Conservation (phyloP, 208 protist species). For the Herpetomonas tarakana region DNA sequence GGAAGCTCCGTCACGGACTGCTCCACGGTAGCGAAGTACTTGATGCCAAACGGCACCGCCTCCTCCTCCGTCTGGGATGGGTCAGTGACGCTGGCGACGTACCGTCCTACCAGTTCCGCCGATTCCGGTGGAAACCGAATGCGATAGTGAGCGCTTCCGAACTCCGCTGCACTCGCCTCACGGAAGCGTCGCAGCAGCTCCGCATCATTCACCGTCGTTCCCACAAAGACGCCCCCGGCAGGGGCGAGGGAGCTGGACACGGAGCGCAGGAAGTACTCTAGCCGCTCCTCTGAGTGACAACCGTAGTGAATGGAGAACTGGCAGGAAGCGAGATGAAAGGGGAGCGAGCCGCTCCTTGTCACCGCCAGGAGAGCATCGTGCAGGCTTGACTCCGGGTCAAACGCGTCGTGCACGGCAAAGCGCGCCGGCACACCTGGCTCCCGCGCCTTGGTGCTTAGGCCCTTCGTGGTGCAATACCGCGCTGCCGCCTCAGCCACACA, state of each 20-base stretch:
- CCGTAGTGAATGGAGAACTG: constrained; percentile 88
- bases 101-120: constrained; percentile 8
- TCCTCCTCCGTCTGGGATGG: background rate
- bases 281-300: constrained; percentile 31
- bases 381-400: constrained; percentile 34
- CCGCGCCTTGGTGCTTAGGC: constrained; percentile 54
- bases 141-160: constrained; percentile 47
- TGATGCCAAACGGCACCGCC: constrained; percentile 35
- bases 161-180: constrained; percentile 26
- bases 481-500: constrained; percentile 69
- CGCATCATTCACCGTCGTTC: constrained; percentile 66
- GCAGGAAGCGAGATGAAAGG: constrained; percentile 62
- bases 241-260: constrained; percentile 34
- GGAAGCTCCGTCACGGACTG: constrained; percentile 52
- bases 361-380: constrained; percentile 16
- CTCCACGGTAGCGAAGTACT: constrained; percentile 66
- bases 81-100: constrained; percentile 6
- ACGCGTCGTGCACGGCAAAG: constrained; percentile 69
- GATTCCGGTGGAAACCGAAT: constrained; percentile 41
- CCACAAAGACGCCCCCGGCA: constrained; percentile 62
- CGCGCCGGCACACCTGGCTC: constrained; percentile 43
- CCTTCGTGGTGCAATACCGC: constrained; percentile 60
- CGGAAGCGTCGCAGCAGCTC: constrained; percentile 32
- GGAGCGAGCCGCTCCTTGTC: constrained; percentile 1
- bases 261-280: constrained; percentile 43